Conservation (phyloP, 768 basidiomycete genomes). For the Russula abietina region DNA sequence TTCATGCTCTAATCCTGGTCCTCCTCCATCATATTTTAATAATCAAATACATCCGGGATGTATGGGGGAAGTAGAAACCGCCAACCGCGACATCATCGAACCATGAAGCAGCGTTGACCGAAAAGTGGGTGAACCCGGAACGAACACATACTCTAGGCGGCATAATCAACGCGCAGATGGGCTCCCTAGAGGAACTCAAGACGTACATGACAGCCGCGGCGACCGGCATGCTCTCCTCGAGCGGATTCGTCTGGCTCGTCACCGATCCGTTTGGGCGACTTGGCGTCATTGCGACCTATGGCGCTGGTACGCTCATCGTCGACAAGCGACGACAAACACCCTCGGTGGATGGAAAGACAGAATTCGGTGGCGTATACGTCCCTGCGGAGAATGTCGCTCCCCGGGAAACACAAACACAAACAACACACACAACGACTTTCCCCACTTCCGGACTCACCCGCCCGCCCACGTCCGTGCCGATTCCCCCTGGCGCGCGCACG, state of each 20-base stretch:
- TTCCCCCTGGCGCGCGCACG: slow-evolving; percentile 11
- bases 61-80: slow-evolving; percentile 29
- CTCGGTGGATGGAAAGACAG: not conserved
- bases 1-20: slow-evolving; percentile 12
- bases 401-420: too few species aligned
- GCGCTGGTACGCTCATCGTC: slow-evolving; percentile 81
- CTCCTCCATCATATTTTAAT: not conserved
- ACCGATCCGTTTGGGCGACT: slow-evolving; percentile 54
- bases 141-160: slow-evolving; percentile 35
- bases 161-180: slow-evolving; percentile 47
- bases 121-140: slow-evolving; percentile 23
- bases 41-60: too few species aligned
- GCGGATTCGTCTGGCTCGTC: slow-evolving; percentile 87
- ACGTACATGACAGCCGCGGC: slow-evolving; percentile 71
- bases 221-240: slow-evolving; percentile 62
- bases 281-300: slow-evolving; percentile 81
- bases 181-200: slow-evolving; percentile 61
- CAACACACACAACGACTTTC: not conserved
- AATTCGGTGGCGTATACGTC: slow-evolving; percentile 14
- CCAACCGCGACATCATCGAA: slow-evolving; percentile 30
- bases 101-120: slow-evolving; percentile 32
- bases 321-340: slow-evolving; percentile 24
- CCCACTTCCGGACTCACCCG: slow-evolving; percentile 9
- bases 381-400: not conserved
- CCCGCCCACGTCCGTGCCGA: not conserved